Conservation (phyloP, 257 asterid genomes). For the Lycium barbarum region DNA sequence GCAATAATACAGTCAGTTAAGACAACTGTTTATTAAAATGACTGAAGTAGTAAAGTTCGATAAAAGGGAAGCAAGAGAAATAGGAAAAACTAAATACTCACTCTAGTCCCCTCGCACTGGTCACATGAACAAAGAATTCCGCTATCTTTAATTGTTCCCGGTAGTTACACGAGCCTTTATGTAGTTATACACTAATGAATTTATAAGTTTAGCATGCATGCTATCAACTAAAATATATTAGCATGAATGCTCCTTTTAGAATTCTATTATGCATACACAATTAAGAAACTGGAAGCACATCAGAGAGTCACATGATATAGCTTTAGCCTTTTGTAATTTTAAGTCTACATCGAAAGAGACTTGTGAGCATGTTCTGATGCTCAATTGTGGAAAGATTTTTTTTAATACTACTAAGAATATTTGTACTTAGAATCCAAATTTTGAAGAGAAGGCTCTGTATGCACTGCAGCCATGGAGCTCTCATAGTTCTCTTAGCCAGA, state of each 20-base stretch:
- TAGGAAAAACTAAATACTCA: constrained; percentile 45
- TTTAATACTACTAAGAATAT: not conserved
- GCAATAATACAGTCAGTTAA: constrained; percentile 29
- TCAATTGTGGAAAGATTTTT: no score
- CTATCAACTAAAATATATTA: no score
- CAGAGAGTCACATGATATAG: no score
- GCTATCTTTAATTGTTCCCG: constrained; percentile 82
- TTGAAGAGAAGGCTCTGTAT: not conserved
- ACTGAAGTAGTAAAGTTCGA: constrained; percentile 20
- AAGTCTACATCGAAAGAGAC: no score
- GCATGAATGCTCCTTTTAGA: not conserved
- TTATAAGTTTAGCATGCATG: not conserved
- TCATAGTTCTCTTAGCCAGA: not conserved
- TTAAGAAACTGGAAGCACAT: no score
- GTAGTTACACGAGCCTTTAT: constrained; percentile 45
- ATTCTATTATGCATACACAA: not conserved
- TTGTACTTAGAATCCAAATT: not conserved
- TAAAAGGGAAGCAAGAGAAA: constrained; percentile 29
- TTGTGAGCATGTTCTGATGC: not conserved
- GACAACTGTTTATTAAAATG: constrained; percentile 10
- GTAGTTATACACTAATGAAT: not conserved
- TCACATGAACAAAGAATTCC: constrained; percentile 93
- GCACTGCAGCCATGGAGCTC: no score
- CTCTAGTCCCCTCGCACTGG: constrained; percentile 78
- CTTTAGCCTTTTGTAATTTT: no score